Evolutionary conservation across 1,139 yeast genomes (phyloP), one percentile per base, ranked within the genome.

Genomic region (Kluyveromyces marxianus): DNA sequence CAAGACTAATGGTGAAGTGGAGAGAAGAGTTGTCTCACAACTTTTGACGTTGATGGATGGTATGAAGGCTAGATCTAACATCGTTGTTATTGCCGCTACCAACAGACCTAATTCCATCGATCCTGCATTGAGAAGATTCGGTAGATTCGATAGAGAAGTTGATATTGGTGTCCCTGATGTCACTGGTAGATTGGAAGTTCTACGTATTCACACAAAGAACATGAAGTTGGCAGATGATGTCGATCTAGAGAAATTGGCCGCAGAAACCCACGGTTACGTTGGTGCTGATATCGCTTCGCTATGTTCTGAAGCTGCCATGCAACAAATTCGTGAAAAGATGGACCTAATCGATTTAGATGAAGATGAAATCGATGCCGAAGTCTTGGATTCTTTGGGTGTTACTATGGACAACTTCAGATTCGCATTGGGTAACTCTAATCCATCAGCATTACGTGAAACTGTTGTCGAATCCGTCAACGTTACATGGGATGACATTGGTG

Each of bases 141-240:
- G 99, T 66, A 85, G 99, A 74, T 92, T 94, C 65, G 99, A 94
- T 69, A 84, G 97, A 71, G 99, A 92, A 72, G 97, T 92, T 55
- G 98, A 92, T 69, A 89, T 92, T 63, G 97, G 98, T 69, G 95
- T 92, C 59, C 98, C 98, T 49, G 98, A 92, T 71, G 97, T 97
- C 49, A 88, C 95, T 56, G 98, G 98, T 59, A 87, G 99, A 74
- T 77, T 92, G 59, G 99, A 94, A 72, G 92, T 92, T 58, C 76
- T 94, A 63, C 83, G 95, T 70, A 83, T 83, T 56, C 92, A 83
- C 69, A 92, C 98, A 52, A 92, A 92, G 74, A 94, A 94, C 72
- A 94, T 92, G 98, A 94, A 92, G 71, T 77, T 92, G 61, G 92
- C 79, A 39, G 96, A 82, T 52, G 98, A 87, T 63, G 98, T 92